Conservation (phyloP, 495 filamentous ascomycete species). For the Penicillium atrosanguineum region DNA sequence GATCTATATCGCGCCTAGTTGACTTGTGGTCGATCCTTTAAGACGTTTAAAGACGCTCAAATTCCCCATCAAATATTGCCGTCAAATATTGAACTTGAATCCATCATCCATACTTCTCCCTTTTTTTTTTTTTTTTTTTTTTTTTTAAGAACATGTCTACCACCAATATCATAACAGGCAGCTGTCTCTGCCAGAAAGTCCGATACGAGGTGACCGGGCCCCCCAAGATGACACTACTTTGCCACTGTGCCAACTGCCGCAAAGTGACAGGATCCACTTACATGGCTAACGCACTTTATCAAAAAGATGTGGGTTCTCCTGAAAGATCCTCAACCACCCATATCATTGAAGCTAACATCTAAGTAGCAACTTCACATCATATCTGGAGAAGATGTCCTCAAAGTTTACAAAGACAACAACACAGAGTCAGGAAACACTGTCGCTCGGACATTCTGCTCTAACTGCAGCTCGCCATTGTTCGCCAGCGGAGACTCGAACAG, state of each 20-base stretch:
- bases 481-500: not conserved
- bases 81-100: not conserved
- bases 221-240: constrained; percentile 7
- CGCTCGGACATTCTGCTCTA: not conserved
- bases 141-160: not conserved
- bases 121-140: not conserved
- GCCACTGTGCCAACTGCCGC: constrained; percentile 18
- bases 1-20: not conserved
- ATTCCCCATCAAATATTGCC: not conserved
- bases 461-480: not conserved
- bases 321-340: not conserved
- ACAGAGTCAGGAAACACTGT: constrained; percentile 1
- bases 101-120: not conserved
- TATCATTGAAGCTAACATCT: not conserved
- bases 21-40: not conserved
- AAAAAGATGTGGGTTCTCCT: constrained; percentile 5
- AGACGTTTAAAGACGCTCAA: too few species aligned
- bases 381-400: constrained; percentile 1
- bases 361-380: constrained; percentile 2
- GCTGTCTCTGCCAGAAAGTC: constrained; percentile 16
- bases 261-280: constrained; percentile 15
- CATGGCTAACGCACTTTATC: constrained; percentile 16
- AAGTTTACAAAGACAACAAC: constrained; percentile 5
- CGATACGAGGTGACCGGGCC: constrained; percentile 11
- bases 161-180: constrained; percentile 1